A percentile compares a stretch with the other conserved stretches of the same genome.
phyloP scores from a whole-genome alignment of 2,329 filamentous ascomycete genomes.

The Endocalyx cinctus region DNA sequence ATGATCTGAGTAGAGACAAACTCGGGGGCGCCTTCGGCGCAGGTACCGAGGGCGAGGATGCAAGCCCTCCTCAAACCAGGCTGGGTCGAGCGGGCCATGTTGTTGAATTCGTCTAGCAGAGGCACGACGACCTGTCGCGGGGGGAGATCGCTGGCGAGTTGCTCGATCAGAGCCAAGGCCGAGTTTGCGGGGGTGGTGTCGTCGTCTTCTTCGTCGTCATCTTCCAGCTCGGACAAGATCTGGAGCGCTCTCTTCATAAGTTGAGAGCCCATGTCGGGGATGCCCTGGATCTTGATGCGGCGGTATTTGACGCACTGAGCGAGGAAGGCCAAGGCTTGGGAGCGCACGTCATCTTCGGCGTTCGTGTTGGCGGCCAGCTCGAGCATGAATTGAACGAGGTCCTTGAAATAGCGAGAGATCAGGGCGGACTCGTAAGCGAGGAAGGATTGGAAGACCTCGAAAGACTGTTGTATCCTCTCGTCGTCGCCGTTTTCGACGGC shows the following conservation, averaged over 20 bases:
- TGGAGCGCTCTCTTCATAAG: slow-evolving; percentile 84
- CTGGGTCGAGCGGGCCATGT: slow-evolving; percentile 70
- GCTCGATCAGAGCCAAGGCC: slow-evolving; percentile 82
- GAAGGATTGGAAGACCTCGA: slow-evolving; percentile 95
- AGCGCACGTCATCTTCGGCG: slow-evolving; percentile 77
- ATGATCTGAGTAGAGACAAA: slow-evolving; percentile 93
- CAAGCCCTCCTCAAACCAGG: slow-evolving; percentile 82
- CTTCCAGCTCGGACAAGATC: slow-evolving; percentile 84
- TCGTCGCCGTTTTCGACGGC: slow-evolving; percentile 77
- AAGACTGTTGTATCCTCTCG: slow-evolving; percentile 82
- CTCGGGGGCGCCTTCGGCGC: slow-evolving; percentile 93
- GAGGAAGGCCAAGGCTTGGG: slow-evolving; percentile 88
- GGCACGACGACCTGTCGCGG: slow-evolving; percentile 93
- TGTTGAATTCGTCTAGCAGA: slow-evolving; percentile 78
- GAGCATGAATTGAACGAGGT: slow-evolving; percentile 91
- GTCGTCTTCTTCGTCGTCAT: slow-evolving; percentile 73
- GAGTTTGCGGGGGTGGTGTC: slow-evolving; percentile 81
- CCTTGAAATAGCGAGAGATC: slow-evolving; percentile 78
- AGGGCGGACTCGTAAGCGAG: slow-evolving; percentile 84
- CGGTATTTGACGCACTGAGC: slow-evolving; percentile 89
- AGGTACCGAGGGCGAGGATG: slow-evolving; percentile 87
- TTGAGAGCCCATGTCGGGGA: slow-evolving; percentile 77
- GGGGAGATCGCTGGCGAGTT: slow-evolving; percentile 81
- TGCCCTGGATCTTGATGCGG: slow-evolving; percentile 90
- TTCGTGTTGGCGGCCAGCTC: slow-evolving; percentile 73